A percentile compares a stretch with the other conserved stretches of the same genome.
phyloP scores from a whole-genome alignment of 306 rosid genomes.

The Castanea sativa region DNA sequence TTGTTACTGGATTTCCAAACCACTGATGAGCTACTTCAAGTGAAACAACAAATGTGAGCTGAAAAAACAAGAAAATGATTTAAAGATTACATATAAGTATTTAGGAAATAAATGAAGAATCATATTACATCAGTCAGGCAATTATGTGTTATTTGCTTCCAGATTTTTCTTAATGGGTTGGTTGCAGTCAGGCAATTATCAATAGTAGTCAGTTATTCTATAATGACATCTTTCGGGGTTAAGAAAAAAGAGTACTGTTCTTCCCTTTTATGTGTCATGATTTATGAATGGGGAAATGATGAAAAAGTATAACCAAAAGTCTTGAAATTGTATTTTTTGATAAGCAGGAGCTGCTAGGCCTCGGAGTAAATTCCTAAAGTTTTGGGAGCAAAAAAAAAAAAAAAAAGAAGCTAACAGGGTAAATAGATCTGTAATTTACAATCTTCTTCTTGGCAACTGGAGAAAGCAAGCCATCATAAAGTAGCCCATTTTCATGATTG shows the following conservation, averaged over 20 bases:
- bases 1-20: slow-evolving; percentile 72
- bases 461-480: slow-evolving; percentile 44
- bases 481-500: slow-evolving; percentile 48
- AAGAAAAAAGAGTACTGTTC: no score
- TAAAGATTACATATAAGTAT: background rate
- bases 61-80: slow-evolving; percentile 10
- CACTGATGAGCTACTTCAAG: slow-evolving; percentile 72
- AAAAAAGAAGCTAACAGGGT: no score
- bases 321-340: background rate
- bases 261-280: background rate
- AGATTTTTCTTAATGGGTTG: background rate
- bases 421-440: slow-evolving; percentile 24
- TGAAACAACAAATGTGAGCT: slow-evolving; percentile 45
- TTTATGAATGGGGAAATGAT: background rate
- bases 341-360: background rate
- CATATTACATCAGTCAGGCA: background rate
- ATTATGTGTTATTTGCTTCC: background rate
- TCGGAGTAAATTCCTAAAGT: no score
- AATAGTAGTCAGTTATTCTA: no score
- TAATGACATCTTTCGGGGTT: no score
- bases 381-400: no score
- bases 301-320: background rate
- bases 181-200: background rate
- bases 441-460: slow-evolving; percentile 40
- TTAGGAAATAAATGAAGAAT: background rate